Base-by-base conservation (phyloP, 768 basidiomycete genomes). In the Mrakia gelida region DNA sequence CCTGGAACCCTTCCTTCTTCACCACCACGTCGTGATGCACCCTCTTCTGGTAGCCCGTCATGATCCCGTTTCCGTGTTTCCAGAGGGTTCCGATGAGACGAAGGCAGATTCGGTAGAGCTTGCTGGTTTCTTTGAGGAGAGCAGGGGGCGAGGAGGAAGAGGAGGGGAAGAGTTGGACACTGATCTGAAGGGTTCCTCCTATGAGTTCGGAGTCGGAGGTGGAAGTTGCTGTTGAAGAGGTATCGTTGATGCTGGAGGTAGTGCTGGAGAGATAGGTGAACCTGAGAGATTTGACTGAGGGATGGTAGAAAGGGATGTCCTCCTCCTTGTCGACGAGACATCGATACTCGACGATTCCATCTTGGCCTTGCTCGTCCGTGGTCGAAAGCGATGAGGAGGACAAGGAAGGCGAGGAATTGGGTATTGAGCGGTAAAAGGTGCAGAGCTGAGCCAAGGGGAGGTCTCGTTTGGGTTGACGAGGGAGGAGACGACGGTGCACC, bases 281-380 rank as follows among this genome's bases (percentile, higher is more conserved):
- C 0, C 92, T 94, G 49, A 98, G 86, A 78, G 92, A 91, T 3
- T 84, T 85, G 13, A 96, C 92, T 1, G 90, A 81, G 0, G 96
- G 96, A 81, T 98, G 95, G 81, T 96, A 98, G 82, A 93, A 98
- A 0, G 96, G 96, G 3, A 97, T 78, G 8, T 83, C 82, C 30
- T 83, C 84, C 10, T 87, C 88, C 0, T 83, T 79, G 18, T 83
- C 80, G 0, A 86, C 80, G 71, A 75, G 75, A 52, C 75, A 67
- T 15, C 41, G 21, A 30, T 75, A 75, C 28, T 75, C 75, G 26
- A 75, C 75, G 26, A 75, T 56, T 16, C 73, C 73, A 10, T 59
- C 34, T 43, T 75, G 32, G 5, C 61, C 61, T 13, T 75, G 59
- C 16, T 26, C 59, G 21, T 62, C 32, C 5, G 18, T 26, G 2